Percentiles rank a stretch among this genome's conserved stretches.
Conservation (phyloP, 164 flowering plant species). For the Taxillus chinensis region DNA sequence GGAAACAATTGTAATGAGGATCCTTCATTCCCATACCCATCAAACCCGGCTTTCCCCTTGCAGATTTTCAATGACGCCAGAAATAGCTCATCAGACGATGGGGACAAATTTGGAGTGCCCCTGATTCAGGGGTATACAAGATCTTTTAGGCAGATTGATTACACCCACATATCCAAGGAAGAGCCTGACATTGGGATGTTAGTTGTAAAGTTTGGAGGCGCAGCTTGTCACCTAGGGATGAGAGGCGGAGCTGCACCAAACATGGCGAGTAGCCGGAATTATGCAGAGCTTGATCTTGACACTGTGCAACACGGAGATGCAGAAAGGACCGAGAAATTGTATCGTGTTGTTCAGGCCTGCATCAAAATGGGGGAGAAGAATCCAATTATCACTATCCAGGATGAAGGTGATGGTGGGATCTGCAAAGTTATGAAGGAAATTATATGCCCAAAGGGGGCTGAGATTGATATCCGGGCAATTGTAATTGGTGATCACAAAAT, state of each 20-base stretch:
- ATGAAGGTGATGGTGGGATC: constrained; percentile 96
- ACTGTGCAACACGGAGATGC: constrained; percentile 97
- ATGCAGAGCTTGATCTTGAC: constrained; percentile 89
- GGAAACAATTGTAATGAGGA: constrained; percentile 81
- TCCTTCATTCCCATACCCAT: constrained; percentile 61
- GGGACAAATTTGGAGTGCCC: constrained; percentile 96
- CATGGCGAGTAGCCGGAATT: constrained; percentile 96
- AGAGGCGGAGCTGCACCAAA: constrained; percentile 97
- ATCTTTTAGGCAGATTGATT: constrained; percentile 92
- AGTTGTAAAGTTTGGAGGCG: constrained; percentile 94
- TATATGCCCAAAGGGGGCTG: constrained; percentile 84
- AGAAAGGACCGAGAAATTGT: constrained; percentile 91
- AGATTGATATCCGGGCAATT: constrained; percentile 73
- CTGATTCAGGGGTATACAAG: constrained; percentile 87
- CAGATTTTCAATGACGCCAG: constrained; percentile 89
- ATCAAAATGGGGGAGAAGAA: constrained; percentile 81
- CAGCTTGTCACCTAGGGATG: constrained; percentile 96
- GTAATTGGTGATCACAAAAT: constrained; percentile 90
- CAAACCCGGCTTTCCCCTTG: constrained; percentile 76
- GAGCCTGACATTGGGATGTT: constrained; percentile 95
- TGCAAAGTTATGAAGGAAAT: constrained; percentile 96
- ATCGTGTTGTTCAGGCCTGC: constrained; percentile 87
- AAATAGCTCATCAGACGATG: constrained; percentile 94
- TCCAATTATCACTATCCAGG: constrained; percentile 91
- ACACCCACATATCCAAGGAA: constrained; percentile 65